Evolutionary conservation across 768 basidiomycete species (phyloP).

Genomic region (Naganishia kalamii): DNA sequence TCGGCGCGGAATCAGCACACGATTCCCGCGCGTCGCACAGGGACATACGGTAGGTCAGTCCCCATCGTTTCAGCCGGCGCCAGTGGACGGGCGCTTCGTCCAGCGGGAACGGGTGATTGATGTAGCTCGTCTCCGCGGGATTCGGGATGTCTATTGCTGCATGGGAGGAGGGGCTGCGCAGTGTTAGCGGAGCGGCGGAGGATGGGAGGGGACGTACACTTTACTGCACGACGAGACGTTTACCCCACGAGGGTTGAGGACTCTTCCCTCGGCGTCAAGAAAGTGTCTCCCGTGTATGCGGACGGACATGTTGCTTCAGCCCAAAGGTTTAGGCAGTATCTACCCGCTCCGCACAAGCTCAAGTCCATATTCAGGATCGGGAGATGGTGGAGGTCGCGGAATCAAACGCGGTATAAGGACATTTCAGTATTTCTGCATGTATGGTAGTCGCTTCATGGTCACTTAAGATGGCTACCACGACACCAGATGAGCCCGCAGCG

Average conservation of each 20-base stretch:
- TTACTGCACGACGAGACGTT: slow-evolving; percentile 80
- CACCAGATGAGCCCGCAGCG: background rate
- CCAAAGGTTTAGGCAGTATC: too few species aligned
- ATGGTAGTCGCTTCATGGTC: too few species aligned
- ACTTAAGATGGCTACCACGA: too few species aligned
- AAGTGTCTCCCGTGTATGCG: slow-evolving; percentile 69
- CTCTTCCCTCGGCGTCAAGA: slow-evolving; percentile 69
- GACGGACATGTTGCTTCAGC: slow-evolving; percentile 39
- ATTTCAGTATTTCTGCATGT: too few species aligned
- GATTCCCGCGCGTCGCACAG: background rate
- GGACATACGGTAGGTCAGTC: slow-evolving; percentile 70
- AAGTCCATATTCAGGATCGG: too few species aligned
- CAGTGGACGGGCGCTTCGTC: slow-evolving; percentile 81
- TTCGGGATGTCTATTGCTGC: background rate
- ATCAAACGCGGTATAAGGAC: too few species aligned
- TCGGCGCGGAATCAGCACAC: background rate
- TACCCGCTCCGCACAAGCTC: too few species aligned
- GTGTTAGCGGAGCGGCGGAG: background rate
- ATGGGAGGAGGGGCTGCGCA: slow-evolving; percentile 15
- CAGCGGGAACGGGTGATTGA: slow-evolving; percentile 83
- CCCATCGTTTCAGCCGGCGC: slow-evolving; percentile 73
- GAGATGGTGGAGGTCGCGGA: too few species aligned
- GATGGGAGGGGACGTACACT: slow-evolving; percentile 53
- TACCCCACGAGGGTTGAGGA: slow-evolving; percentile 74
- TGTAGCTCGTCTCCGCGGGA: slow-evolving; percentile 62